A percentile compares a stretch with the other conserved stretches of the same genome.
Evolutionary conservation across 169 alveolate species (phyloP).

Genomic region (Eimeria acervulina): DNA sequence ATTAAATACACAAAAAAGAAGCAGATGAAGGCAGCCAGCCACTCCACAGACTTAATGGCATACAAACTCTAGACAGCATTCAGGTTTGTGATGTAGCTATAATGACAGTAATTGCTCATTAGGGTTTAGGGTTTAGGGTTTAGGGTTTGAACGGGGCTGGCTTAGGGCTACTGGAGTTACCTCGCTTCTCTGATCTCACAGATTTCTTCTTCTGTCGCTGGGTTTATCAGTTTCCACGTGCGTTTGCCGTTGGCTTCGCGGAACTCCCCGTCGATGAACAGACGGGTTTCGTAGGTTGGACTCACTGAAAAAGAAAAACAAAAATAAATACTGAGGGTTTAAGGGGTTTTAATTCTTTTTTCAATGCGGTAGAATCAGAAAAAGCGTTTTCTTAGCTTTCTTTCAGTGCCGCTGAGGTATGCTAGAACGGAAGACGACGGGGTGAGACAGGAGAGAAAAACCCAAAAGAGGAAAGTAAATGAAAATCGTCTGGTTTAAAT

Average conservation of each 20-base stretch:
- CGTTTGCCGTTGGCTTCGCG: conserved; percentile 84
- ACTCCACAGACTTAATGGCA: no score
- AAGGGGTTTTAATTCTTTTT: neutral
- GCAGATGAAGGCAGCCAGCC: no score
- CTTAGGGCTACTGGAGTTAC: neutral
- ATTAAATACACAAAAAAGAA: no score
- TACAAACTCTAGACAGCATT: no score
- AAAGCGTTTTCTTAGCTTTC: no score
- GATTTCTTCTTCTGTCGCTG: conserved; percentile 89
- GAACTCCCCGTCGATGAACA: conserved; percentile 88
- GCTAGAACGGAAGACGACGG: no score
- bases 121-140: neutral
- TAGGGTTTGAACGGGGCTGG: neutral
- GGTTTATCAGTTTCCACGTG: conserved; percentile 86
- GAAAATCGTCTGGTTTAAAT: no score
- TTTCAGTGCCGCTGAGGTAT: no score
- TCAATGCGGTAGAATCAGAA: neutral
- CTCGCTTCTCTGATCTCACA: conserved; percentile 87
- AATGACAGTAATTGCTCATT: no score
- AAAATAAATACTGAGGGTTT: neutral
- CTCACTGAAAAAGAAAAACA: conserved; percentile 43
- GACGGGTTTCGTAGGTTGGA: conserved; percentile 82
- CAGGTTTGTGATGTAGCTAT: no score
- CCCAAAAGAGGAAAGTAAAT: no score
- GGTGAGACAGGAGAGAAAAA: no score